A percentile compares a stretch with the other conserved stretches of the same genome.
These are phyloP conservation scores for Plasmopara muralis DNA, from an alignment of 352 stramenopile genomes.

Conservation along the genomic window DNA sequence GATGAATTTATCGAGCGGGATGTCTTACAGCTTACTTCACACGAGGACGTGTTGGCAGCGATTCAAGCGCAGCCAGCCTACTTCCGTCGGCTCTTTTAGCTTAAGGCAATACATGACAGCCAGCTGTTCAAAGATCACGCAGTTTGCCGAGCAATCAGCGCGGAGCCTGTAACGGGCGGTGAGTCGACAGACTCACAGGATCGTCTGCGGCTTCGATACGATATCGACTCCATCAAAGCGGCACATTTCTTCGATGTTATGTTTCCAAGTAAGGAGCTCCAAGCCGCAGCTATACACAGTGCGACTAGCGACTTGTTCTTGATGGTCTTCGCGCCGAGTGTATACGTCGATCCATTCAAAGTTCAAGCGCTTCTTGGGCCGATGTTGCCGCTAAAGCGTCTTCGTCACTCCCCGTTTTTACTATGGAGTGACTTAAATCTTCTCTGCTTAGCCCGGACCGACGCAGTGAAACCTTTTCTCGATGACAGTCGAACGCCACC, in stretches of 20 bases:
- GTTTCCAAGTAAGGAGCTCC: not conserved
- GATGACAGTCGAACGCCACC: not conserved
- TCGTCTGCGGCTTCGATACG: not conserved
- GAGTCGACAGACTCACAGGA: not conserved
- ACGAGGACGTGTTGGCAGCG: not conserved
- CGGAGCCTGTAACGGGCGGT: not conserved
- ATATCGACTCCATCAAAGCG: not conserved
- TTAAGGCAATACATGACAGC: not conserved
- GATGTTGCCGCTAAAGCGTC: not conserved
- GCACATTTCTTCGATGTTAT: not conserved
- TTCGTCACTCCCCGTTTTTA: not conserved
- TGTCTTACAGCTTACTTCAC: not conserved
- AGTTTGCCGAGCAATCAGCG: not conserved
- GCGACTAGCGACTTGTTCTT: slow-evolving; percentile 2
- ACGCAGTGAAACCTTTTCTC: not conserved
- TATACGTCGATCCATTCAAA: not conserved
- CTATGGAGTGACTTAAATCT: slow-evolving; percentile 1
- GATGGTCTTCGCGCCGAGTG: not conserved
- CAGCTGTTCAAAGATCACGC: not conserved
- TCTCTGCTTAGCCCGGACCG: not conserved
- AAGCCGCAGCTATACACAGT: not conserved
- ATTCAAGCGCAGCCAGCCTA: slow-evolving; percentile 1
- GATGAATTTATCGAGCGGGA: not conserved
- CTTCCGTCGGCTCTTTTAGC: not conserved
- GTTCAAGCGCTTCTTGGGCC: not conserved